Conservation (phyloP, 2,329 filamentous ascomycete genomes). For the Diaporthe sp. region DNA sequence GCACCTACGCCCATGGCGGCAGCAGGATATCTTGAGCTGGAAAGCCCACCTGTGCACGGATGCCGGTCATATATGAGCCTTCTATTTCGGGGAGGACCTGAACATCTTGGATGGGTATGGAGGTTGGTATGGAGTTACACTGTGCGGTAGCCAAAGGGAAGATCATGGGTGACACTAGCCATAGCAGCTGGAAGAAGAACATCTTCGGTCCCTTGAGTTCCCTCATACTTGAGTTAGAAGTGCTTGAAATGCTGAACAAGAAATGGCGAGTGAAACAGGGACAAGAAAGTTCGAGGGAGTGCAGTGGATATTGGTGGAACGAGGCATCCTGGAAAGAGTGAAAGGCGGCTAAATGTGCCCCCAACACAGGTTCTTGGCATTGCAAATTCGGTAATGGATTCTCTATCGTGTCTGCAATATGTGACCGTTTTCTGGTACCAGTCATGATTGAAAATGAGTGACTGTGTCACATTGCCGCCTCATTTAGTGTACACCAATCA, state of each 20-base stretch:
- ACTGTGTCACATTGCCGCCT: background rate
- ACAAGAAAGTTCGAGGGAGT: background rate
- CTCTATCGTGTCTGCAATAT: background rate
- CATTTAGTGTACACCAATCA: background rate
- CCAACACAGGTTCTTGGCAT: background rate
- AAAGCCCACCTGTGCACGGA: slow-evolving; percentile 47
- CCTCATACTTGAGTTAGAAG: background rate
- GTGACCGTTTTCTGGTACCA: too few species aligned
- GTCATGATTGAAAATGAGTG: background rate
- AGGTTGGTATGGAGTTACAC: slow-evolving; percentile 3
- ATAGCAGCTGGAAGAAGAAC: background rate
- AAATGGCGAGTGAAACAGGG: background rate
- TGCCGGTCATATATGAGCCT: slow-evolving; percentile 49
- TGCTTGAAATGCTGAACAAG: background rate
- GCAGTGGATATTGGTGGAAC: too few species aligned
- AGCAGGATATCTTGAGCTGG: slow-evolving; percentile 49
- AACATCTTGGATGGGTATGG: slow-evolving; percentile 39
- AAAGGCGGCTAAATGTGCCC: too few species aligned
- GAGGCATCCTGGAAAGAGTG: background rate
- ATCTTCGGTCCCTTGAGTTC: background rate
- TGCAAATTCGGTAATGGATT: background rate
- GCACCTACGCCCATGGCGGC: slow-evolving; percentile 51
- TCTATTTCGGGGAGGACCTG: slow-evolving; percentile 45
- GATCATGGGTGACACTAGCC: background rate
- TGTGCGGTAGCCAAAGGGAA: background rate